Evolutionary conservation across 1,139 yeast species (phyloP).

Genomic region (Tardiomyces depauwii): DNA sequence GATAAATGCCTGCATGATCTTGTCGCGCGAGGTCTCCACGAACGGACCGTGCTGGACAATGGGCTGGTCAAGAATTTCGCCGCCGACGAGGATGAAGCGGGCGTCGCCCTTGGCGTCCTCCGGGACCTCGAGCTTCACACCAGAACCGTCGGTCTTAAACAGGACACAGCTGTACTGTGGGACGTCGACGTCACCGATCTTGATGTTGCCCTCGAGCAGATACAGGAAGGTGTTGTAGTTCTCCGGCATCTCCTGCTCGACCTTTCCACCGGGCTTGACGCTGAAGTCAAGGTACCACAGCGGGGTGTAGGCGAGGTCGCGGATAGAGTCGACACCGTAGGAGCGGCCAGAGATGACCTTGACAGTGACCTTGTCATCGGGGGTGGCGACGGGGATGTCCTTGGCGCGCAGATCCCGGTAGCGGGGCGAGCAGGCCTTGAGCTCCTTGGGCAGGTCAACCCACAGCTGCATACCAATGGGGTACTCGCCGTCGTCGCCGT

Average conservation of each 20-base stretch:
- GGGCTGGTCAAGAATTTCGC: conserved; percentile 61
- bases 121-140: conserved; percentile 16
- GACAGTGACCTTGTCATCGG: conserved; percentile 55
- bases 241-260: conserved; percentile 48
- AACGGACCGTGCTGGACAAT: conserved; percentile 85
- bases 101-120: conserved; percentile 25
- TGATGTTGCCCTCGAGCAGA: conserved; percentile 49
- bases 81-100: conserved; percentile 62
- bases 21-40: conserved; percentile 53
- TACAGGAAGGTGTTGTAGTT: conserved; percentile 67
- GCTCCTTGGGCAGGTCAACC: conserved; percentile 74
- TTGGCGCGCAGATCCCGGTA: conserved; percentile 65
- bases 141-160: conserved; percentile 22
- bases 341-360: conserved; percentile 70
- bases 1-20: conserved; percentile 51
- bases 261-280: conserved; percentile 58
- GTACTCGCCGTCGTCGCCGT: conserved; percentile 32
- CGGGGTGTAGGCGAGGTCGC: conserved; percentile 77
- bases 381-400: conserved; percentile 60
- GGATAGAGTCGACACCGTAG: conserved; percentile 66
- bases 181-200: conserved; percentile 33
- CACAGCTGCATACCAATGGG: conserved; percentile 67
- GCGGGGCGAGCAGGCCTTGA: conserved; percentile 63
- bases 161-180: conserved; percentile 41
- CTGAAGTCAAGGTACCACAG: conserved; percentile 61